Evolutionary conservation across 345 rosid species (phyloP).

Genomic region (Trapa incisa): DNA sequence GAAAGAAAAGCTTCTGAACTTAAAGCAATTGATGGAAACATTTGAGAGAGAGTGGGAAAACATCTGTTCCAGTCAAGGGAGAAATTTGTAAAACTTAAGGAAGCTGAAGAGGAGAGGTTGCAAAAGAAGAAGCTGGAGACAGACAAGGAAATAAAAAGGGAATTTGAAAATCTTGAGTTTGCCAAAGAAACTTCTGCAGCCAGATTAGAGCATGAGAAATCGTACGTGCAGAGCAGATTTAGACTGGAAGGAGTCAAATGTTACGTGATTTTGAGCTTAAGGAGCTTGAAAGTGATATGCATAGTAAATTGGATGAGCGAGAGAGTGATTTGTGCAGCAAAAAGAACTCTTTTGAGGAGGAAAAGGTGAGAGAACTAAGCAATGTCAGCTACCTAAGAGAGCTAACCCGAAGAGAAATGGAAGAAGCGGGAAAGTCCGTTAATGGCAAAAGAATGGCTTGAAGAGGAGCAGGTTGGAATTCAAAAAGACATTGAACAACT

Average conservation of each 20-base stretch:
- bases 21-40: constrained; percentile 64
- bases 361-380: constrained; percentile 58
- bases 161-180: constrained; percentile 51
- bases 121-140: constrained; percentile 48
- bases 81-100: constrained; percentile 46
- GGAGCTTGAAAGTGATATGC: constrained; percentile 63
- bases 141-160: constrained; percentile 40
- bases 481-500: constrained; percentile 78
- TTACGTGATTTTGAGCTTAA: constrained; percentile 59
- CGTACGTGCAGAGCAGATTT: constrained; percentile 43
- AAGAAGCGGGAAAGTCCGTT: constrained; percentile 54
- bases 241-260: constrained; percentile 65
- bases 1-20: constrained; percentile 63
- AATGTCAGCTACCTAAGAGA: constrained; percentile 71
- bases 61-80: constrained; percentile 38
- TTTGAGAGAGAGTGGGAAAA: constrained; percentile 95
- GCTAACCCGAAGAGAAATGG: constrained; percentile 74
- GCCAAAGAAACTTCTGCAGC: constrained; percentile 61
- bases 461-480: constrained; percentile 74
- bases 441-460: constrained; percentile 58
- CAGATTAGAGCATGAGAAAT: constrained; percentile 62
- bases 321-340: constrained; percentile 47
- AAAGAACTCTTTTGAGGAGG: constrained; percentile 62
- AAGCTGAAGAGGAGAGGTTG: constrained; percentile 60
- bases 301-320: constrained; percentile 42